Evolutionary conservation across 257 asterid genomes (phyloP), one percentile per base, ranked within the genome.

Genomic region (Fraxinus americana): DNA sequence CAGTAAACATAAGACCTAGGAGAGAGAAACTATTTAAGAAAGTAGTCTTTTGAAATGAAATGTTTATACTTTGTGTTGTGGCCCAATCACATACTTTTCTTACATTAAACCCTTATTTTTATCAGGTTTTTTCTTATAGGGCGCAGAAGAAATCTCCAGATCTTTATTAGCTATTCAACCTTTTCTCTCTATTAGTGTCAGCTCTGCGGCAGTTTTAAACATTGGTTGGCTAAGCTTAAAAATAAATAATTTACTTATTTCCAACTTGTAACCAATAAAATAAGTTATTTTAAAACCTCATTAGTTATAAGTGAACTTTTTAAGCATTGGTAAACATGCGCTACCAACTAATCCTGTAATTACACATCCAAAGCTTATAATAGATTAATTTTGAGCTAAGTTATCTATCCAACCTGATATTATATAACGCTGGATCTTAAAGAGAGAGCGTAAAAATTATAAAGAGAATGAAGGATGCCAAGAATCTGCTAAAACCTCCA

Each of bases 1-100:
- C 25, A 77, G 72, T 25, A 80, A 79, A 72, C 71, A 82, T 69
- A 35, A 80, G 77, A 27, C 16, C 29, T 63, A 5, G 19, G 17
- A 12, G 69, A 27, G 35, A 27, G 2, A 11, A 10, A 63, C 19
- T 23, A 63, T 63, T 1, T 63, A 63, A 25, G 69, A 63, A 63
- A 11, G 21, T 63, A 63, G 36, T 19, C n/a, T 7, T 25, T 25
- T 16, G 27, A 61, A 21, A 61, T 23, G 34, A 57, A 57, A 57
- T 57, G 25, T 57, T 4, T 7, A 17, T n/a, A 54, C 65, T n/a
- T 57, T 6, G 29, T 57, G 11, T 11, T 61, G 34, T 2, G 34
- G 34, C 68, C 35, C 34, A 63, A 12, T 63, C 35, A 61, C 68
- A 11, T 63, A 19, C 7, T 25, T 63, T 63, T 63, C 35, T 4